Conservation (phyloP, 73 alveolate species). For the Paramecium caudatum region DNA sequence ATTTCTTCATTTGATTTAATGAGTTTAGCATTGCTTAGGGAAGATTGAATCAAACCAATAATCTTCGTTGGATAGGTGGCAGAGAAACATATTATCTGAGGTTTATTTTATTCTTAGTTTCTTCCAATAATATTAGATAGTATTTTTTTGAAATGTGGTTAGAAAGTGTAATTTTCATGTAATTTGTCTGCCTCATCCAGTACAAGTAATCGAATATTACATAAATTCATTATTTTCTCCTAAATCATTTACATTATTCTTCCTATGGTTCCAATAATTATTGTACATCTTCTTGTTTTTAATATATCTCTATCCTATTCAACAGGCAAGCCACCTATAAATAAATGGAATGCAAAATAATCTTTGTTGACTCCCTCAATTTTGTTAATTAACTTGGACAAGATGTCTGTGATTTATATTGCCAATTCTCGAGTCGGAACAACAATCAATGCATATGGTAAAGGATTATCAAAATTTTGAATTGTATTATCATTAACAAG, state of each 20-base stretch:
- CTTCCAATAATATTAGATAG: neutral
- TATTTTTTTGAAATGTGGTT: conserved; percentile 44
- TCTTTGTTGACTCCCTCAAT: neutral
- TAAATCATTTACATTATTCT: conserved; percentile 59
- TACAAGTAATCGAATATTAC: conserved; percentile 1
- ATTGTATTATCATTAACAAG: neutral
- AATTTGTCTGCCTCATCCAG: conserved; percentile 70
- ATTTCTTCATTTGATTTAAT: conserved; percentile 28
- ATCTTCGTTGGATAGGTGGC: conserved; percentile 52
- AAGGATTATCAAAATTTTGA: neutral
- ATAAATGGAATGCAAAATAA: conserved; percentile 40
- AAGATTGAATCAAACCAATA: neutral
- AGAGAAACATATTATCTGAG: conserved; percentile 34
- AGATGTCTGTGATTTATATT: conserved; percentile 53
- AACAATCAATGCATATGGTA: conserved; percentile 35
- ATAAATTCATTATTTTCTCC: conserved; percentile 19
- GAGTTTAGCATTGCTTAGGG: neutral
- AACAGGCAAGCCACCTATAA: conserved; percentile 63
- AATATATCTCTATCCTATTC: conserved; percentile 58
- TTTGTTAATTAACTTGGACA: conserved; percentile 17
- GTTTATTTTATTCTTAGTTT: neutral
- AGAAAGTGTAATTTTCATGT: conserved; percentile 32
- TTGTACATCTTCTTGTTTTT: conserved; percentile 53
- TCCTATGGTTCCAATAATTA: conserved; percentile 53
- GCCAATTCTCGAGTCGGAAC: conserved; percentile 70